Conservation (phyloP, 2,329 filamentous ascomycete species). For the Paracoccidioides brasiliensis region DNA sequence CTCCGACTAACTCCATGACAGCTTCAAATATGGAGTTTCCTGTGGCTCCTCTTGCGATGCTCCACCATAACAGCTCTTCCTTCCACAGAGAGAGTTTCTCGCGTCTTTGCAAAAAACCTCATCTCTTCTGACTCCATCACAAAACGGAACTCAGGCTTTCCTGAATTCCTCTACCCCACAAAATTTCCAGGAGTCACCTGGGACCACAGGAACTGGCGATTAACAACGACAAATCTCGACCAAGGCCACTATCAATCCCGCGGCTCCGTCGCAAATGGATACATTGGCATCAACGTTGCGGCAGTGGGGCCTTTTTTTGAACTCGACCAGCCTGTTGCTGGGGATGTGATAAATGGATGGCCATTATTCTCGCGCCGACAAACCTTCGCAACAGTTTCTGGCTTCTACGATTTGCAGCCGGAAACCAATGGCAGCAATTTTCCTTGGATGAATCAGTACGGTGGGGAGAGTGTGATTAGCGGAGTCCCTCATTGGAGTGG, state of each 20-base stretch:
- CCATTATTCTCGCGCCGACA: constrained; percentile 51
- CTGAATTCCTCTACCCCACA: constrained; percentile 31
- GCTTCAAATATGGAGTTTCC: neutral
- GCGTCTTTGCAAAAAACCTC: constrained; percentile 5
- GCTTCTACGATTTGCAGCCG: constrained; percentile 51
- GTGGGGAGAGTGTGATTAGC: constrained; percentile 56
- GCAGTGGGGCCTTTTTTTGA: constrained; percentile 53
- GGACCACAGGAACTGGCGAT: constrained; percentile 45
- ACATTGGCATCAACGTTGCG: constrained; percentile 51
- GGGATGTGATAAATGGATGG: constrained; percentile 51
- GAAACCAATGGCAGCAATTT: constrained; percentile 51
- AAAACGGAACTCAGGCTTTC: constrained; percentile 1
- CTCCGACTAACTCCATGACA: neutral
- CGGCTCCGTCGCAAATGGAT: constrained; percentile 49
- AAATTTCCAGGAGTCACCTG: constrained; percentile 42
- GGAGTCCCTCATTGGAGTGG: constrained; percentile 58
- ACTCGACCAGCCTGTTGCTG: constrained; percentile 37
- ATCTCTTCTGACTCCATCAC: neutral
- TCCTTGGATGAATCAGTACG: constrained; percentile 55
- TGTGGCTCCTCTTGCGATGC: constrained; percentile 3
- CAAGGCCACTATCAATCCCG: constrained; percentile 49
- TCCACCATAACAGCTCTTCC: neutral
- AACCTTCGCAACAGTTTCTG: constrained; percentile 53
- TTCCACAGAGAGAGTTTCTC: constrained; percentile 2
- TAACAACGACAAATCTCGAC: constrained; percentile 41